A percentile compares a stretch with the other conserved stretches of the same genome.
Conservation (phyloP, 106 monocot genomes). For the Allium fistulosum region DNA sequence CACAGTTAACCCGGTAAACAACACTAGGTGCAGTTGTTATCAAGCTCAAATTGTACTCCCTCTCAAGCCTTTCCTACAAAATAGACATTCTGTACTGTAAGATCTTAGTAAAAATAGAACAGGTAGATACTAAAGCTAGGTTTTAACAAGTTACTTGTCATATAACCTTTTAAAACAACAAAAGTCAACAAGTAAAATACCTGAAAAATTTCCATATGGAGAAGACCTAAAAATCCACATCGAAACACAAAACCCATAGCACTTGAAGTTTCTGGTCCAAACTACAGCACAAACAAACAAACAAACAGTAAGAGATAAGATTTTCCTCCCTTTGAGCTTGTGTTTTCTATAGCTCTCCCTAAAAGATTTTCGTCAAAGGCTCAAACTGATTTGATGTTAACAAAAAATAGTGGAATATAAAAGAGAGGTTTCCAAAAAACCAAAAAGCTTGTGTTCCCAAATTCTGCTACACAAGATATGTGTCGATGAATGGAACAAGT, state of each 20-base stretch:
- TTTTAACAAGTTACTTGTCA: too few species aligned
- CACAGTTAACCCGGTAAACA: conserved; percentile 75
- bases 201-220: conserved; percentile 99
- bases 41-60: conserved; percentile 87
- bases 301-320: neutral
- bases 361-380: too few species aligned
- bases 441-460: too few species aligned
- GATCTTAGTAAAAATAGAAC: neutral
- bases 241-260: conserved; percentile 99
- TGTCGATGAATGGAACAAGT: too few species aligned
- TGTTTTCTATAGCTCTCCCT: too few species aligned
- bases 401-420: neutral
- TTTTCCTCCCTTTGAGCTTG: neutral
- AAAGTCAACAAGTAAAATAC: conserved; percentile 10
- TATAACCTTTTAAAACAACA: too few species aligned
- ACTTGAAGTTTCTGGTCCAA: conserved; percentile 93
- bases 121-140: too few species aligned
- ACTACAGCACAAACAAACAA: conserved; percentile 36
- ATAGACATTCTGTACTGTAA: conserved; percentile 1
- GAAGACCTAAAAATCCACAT: conserved; percentile 92
- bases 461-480: too few species aligned
- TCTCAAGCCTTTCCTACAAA: conserved; percentile 96
- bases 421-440: neutral
- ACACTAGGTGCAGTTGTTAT: conserved; percentile 99
- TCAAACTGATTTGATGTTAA: too few species aligned